phyloP scores from a whole-genome alignment of 441 rosid species.

The Geranium incanum region DNA sequence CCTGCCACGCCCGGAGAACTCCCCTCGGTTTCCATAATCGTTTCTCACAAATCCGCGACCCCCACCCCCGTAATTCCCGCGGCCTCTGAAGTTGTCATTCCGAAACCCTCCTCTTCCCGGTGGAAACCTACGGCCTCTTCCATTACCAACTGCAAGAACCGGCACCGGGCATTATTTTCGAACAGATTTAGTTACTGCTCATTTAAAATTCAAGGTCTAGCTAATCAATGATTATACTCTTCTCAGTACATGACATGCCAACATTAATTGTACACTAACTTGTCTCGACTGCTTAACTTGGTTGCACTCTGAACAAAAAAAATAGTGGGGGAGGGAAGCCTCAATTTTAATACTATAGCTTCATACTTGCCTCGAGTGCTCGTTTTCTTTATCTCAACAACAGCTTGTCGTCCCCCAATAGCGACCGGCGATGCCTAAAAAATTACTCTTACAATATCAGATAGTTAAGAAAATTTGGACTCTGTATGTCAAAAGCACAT shows the following conservation, averaged over 20 bases:
- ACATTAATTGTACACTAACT: no score
- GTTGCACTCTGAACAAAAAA: no score
- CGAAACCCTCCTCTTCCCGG: slow-evolving; percentile 42
- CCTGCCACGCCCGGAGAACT: slow-evolving; percentile 43
- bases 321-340: neutral
- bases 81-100: slow-evolving; percentile 44
- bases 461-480: neutral
- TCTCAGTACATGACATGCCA: no score
- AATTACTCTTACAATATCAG: neutral
- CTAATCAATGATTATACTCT: no score
- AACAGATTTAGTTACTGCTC: no score
- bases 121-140: slow-evolving; percentile 42
- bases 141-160: slow-evolving; percentile 34
- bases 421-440: slow-evolving; percentile 59
- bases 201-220: no score
- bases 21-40: slow-evolving; percentile 39
- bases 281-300: no score
- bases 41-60: slow-evolving; percentile 42
- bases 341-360: neutral
- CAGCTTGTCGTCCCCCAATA: slow-evolving; percentile 38
- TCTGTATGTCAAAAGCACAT: neutral
- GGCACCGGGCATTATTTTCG: neutral
- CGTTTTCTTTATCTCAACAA: slow-evolving; percentile 53
- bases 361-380: slow-evolving; percentile 37
- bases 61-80: slow-evolving; percentile 23